phyloP scores from a whole-genome alignment of 2,329 filamentous ascomycete species.

The Chrysosporium queenslandicum region DNA sequence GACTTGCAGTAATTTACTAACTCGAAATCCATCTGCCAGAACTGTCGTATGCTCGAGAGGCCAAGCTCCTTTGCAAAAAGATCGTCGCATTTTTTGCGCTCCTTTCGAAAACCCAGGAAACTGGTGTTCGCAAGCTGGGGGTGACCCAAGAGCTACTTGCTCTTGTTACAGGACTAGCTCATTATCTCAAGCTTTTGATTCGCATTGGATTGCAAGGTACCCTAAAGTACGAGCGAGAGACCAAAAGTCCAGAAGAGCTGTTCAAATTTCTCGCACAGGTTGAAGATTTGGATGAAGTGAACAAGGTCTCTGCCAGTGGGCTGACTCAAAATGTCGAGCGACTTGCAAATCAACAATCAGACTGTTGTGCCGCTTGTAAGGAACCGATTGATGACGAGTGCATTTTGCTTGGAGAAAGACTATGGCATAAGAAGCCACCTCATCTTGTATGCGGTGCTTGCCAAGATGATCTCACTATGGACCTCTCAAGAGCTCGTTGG shows the following conservation, averaged over 20 bases:
- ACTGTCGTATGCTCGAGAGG: slow-evolving; percentile 83
- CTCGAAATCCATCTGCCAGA: slow-evolving; percentile 42
- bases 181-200: slow-evolving; percentile 95
- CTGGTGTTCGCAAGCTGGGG: slow-evolving; percentile 76
- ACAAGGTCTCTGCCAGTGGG: slow-evolving; percentile 58
- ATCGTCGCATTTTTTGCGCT: slow-evolving; percentile 96
- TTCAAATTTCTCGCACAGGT: slow-evolving; percentile 76
- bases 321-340: slow-evolving; percentile 54
- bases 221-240: slow-evolving; percentile 80
- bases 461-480: slow-evolving; percentile 58
- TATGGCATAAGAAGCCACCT: slow-evolving; percentile 63
- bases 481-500: slow-evolving; percentile 60
- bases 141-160: slow-evolving; percentile 98
- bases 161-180: slow-evolving; percentile 86
- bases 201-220: slow-evolving; percentile 92
- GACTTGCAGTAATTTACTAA: not conserved
- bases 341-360: slow-evolving; percentile 65
- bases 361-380: slow-evolving; percentile 72
- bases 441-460: slow-evolving; percentile 67
- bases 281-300: slow-evolving; percentile 66
- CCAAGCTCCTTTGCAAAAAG: slow-evolving; percentile 99
- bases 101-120: slow-evolving; percentile 88
- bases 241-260: slow-evolving; percentile 61
- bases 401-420: slow-evolving; percentile 59
- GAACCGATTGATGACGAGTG: slow-evolving; percentile 94